Evolutionary conservation across 106 monocot species (phyloP), one percentile per base, ranked within the genome.

Genomic region (Platanthera zijinensis): DNA sequence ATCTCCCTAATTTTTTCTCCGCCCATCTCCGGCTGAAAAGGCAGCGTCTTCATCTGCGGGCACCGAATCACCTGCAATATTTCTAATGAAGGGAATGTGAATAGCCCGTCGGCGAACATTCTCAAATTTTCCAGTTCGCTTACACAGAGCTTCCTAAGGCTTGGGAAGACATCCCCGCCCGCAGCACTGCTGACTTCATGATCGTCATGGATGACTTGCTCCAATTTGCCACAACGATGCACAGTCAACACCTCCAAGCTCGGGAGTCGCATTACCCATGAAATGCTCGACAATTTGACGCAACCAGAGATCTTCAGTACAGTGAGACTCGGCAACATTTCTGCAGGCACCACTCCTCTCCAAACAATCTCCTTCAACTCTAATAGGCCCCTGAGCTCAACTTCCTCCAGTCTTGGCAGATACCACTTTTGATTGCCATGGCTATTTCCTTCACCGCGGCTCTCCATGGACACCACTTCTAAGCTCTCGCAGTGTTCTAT

Each of bases 201-300:
- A 6, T 70, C 71, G 11, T 59, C 45, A 7, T 14, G 48, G 1
- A 77, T 51, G 22, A 77, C n/a, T 7, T 49, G 57, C 62, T 70
- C 62, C 76, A 76, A 71, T 17, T 30, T 13, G 39, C 50, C 7
- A 39, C 82, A 82, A 45, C 32, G n/a, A 7, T 19, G 25, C 11
- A 77, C 28, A 19, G 61, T 19, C 13, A 81, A 15, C 2, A 47
- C 54, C 11, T 81, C 50, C 3, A 81, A 66, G 75, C 66, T 48
- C 8, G 54, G 75, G 17, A 81, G 53, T 11, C 56, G 66, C 46
- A 75, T 18, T 25, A 75, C 56, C 75, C 81, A 81, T 19, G 53
- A 57, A 17, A 75, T 10, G 50, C 61, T 48, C 28, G 70, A 49
- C 68, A 81, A 51, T 11, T 50, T n/a, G 19, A 9, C 1, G 56